Conservation (phyloP, 768 basidiomycete species). For the Amanita pallidorosea region DNA sequence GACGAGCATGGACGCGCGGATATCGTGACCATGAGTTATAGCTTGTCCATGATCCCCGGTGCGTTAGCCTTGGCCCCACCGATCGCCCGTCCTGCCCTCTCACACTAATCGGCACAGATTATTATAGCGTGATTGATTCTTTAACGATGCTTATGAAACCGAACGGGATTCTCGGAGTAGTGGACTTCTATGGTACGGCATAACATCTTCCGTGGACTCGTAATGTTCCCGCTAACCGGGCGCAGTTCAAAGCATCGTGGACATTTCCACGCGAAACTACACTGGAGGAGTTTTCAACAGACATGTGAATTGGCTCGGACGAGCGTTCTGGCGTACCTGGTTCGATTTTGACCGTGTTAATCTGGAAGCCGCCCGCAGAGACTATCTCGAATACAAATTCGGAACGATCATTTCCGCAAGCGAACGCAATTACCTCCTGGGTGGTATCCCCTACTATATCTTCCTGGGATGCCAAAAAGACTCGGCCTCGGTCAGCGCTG, state of each 20-base stretch:
- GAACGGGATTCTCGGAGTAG: conserved; percentile 50
- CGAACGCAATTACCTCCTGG: not conserved
- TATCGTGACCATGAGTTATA: conserved; percentile 45
- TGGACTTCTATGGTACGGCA: conserved; percentile 49
- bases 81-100: not conserved
- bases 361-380: conserved; percentile 44
- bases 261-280: not conserved
- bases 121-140: conserved; percentile 34
- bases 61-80: not conserved
- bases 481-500: not conserved
- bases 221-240: not conserved
- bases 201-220: not conserved
- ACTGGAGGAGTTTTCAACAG: not conserved
- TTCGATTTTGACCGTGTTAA: conserved; percentile 47
- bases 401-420: conserved; percentile 39
- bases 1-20: conserved; percentile 47
- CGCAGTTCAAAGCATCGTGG: not conserved
- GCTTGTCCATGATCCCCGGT: conserved; percentile 39
- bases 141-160: not conserved
- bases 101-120: conserved; percentile 43
- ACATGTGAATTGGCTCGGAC: conserved; percentile 38
- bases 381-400: conserved; percentile 72
- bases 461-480: not conserved
- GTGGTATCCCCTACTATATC: not conserved
- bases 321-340: conserved; percentile 77